phyloP scores from a whole-genome alignment of 805 yeast genomes.

The Kuraishia cidri region DNA sequence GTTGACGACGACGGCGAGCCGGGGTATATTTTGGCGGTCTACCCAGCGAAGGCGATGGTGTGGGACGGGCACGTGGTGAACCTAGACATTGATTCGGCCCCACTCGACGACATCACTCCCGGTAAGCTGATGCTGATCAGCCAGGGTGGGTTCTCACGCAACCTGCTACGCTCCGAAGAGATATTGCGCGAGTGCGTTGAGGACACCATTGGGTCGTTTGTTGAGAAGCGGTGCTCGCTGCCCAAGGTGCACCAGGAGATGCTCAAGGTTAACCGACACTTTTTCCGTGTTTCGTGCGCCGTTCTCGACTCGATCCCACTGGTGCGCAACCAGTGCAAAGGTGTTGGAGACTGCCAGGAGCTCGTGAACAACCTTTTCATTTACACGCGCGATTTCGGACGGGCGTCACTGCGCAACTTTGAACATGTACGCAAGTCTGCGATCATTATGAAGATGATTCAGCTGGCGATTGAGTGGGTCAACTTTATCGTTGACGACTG shows the following conservation, averaged over 20 bases:
- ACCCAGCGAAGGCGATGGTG: constrained; percentile 76
- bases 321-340: constrained; percentile 43
- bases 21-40: constrained; percentile 64
- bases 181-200: constrained; percentile 50
- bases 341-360: constrained; percentile 62
- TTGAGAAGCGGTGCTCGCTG: constrained; percentile 63
- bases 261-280: constrained; percentile 52
- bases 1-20: no score
- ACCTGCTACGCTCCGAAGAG: constrained; percentile 44
- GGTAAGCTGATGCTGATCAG: constrained; percentile 64
- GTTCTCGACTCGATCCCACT: constrained; percentile 53
- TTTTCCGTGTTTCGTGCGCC: constrained; percentile 57
- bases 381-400: constrained; percentile 76
- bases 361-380: constrained; percentile 65
- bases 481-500: constrained; percentile 92
- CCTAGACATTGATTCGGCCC: constrained; percentile 34
- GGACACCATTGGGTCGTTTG: constrained; percentile 39
- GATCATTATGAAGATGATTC: constrained; percentile 63
- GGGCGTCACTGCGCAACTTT: constrained; percentile 54
- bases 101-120: constrained; percentile 48
- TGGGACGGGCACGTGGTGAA: constrained; percentile 83
- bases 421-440: constrained; percentile 60
- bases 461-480: constrained; percentile 83
- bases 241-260: constrained; percentile 68
- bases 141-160: constrained; percentile 54